These are phyloP conservation scores for Quercus aquifolioides DNA, from an alignment of 306 rosid genomes.

Conservation along the genomic window DNA sequence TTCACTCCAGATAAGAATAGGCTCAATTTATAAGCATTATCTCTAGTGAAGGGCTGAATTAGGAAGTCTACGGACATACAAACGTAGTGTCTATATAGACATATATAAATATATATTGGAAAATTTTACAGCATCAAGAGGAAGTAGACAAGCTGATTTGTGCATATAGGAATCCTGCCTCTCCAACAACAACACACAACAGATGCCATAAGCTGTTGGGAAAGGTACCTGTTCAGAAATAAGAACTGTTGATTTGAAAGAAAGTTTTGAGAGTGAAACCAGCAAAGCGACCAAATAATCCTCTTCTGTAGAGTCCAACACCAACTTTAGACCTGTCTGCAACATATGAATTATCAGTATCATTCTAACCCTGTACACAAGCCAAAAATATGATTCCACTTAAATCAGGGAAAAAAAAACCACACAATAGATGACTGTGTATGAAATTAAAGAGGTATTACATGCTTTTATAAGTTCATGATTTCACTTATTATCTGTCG, in stretches of 20 bases:
- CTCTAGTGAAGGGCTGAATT: background rate
- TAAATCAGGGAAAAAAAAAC: background rate
- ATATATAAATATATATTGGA: background rate
- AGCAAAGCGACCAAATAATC: conserved; percentile 55
- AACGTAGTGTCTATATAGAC: too few species aligned
- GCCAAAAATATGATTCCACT: background rate
- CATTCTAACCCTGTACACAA: background rate
- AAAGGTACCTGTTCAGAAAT: conserved; percentile 50
- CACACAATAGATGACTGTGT: background rate
- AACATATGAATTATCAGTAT: conserved; percentile 10
- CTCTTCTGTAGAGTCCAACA: conserved; percentile 47
- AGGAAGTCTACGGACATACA: background rate
- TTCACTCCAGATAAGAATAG: background rate
- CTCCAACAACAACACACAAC: conserved; percentile 2
- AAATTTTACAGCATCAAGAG: background rate
- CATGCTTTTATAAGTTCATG: background rate
- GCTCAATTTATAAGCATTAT: background rate
- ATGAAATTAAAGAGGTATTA: background rate
- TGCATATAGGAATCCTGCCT: background rate
- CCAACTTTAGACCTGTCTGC: conserved; percentile 61
- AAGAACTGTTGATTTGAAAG: conserved; percentile 47
- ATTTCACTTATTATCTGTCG: background rate
- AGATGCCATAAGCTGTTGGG: background rate
- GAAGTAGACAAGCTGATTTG: background rate
- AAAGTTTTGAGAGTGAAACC: conserved; percentile 66